Evolutionary conservation across 1,284 basidiomycete species (phyloP).

Genomic region (Kwoniella shivajii): DNA sequence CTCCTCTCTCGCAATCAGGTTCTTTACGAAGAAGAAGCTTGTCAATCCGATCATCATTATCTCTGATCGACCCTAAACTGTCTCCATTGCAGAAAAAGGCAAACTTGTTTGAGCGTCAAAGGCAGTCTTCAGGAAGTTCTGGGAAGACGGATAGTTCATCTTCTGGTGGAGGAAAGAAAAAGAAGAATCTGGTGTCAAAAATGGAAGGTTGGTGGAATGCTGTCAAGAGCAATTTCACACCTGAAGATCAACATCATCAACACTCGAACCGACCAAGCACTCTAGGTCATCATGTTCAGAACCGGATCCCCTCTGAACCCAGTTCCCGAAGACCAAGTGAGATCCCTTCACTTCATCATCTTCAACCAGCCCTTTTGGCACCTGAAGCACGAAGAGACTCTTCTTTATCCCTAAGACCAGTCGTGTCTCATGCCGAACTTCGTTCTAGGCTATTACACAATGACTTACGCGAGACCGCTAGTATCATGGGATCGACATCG

Average conservation of each 20-base stretch:
- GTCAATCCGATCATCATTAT: conserved; percentile 42
- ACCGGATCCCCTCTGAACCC: conserved; percentile 42
- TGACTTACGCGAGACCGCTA: conserved; percentile 16
- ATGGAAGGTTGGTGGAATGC: conserved; percentile 58
- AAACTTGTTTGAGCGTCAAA: conserved; percentile 32
- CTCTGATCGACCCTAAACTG: conserved; percentile 36
- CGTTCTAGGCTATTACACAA: conserved; percentile 15
- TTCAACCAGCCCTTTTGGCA: conserved; percentile 21
- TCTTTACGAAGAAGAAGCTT: conserved; percentile 32
- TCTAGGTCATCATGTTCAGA: conserved; percentile 23
- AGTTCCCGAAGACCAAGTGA: conserved; percentile 37
- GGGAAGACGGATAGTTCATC: conserved; percentile 22
- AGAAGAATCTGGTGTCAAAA: conserved; percentile 54
- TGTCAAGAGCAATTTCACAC: conserved; percentile 54
- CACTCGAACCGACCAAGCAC: conserved; percentile 19
- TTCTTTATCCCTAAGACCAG: conserved; percentile 33
- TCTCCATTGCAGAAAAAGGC: conserved; percentile 29
- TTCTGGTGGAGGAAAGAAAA: conserved; percentile 27
- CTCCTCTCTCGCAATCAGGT: conserved; percentile 4
- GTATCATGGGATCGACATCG: conserved; percentile 27
- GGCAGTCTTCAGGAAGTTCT: conserved; percentile 43
- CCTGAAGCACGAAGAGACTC: conserved; percentile 36
- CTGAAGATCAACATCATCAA: conserved; percentile 26
- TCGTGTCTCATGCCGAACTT: conserved; percentile 38
- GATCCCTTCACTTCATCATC: conserved; percentile 18